Evolutionary conservation across 106 monocot genomes (phyloP).

Genomic region (Platanthera guangdongensis): DNA sequence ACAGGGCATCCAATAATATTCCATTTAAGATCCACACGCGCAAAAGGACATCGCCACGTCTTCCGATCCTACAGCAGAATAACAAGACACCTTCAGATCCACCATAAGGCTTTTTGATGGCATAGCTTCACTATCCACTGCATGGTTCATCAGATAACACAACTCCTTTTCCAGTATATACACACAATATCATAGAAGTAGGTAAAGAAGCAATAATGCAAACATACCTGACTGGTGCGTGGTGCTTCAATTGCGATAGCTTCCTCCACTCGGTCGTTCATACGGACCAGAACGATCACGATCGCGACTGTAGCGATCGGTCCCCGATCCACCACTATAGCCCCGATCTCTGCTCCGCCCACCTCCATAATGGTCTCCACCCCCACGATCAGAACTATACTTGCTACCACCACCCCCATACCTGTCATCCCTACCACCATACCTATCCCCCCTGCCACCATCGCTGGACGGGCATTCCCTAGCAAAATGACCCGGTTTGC

Average conservation of each 20-base stretch:
- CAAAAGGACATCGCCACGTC: neutral
- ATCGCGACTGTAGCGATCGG: conserved; percentile 35
- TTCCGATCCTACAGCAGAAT: neutral
- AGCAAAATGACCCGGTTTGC: conserved; percentile 95
- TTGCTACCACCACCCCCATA: conserved; percentile 20
- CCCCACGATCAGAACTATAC: conserved; percentile 46
- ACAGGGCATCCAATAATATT: neutral
- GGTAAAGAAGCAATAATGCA: neutral
- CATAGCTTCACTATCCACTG: neutral
- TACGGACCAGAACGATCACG: conserved; percentile 93
- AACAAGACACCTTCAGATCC: neutral
- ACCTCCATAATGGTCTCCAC: conserved; percentile 40
- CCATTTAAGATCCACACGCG: neutral
- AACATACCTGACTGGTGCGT: conserved; percentile 8
- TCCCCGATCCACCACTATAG: conserved; percentile 43
- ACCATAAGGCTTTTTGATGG: neutral
- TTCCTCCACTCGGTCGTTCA: conserved; percentile 57
- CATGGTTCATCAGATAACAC: neutral
- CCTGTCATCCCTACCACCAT: conserved; percentile 34
- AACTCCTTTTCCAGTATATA: no score
- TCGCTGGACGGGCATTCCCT: conserved; percentile 88
- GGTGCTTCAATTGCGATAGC: conserved; percentile 33
- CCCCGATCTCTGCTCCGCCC: conserved; percentile 56
- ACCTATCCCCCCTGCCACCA: conserved; percentile 68
- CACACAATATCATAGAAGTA: neutral